Evolutionary conservation across 208 protist genomes (phyloP), one percentile per base, ranked within the genome.

Genomic region (Willaertia magna): DNA sequence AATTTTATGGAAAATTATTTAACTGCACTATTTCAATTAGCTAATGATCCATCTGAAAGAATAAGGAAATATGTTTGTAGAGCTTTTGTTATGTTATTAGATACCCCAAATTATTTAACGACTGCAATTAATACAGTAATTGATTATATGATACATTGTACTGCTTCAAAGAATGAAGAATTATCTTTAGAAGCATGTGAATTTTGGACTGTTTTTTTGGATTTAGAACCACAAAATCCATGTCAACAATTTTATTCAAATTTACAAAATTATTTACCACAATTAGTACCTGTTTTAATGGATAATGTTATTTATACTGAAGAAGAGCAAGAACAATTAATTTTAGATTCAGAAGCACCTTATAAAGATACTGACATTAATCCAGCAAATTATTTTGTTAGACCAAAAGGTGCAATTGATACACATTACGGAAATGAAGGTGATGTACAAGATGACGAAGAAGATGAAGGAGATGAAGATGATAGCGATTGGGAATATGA

Each of bases 391-490:
- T 83, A 46, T 26, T n/a, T 39, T 9, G 18, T 55, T 3, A 40
- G 20, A 40, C 46, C 43, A 49, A 83, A 83, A 42, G 34, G 26
- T 4, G 4, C 18, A 26, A 47, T 34, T 2, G 88, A 67, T 90
- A 4, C 93, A 96, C 51, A 93, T 94, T 39, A 94, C 96, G 75
- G 91, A 47, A 44, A 9, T 74, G 3, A 12, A 90, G 39, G 51
- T 46, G 22, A 51, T 86, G 67, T 49, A 76, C 44, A 20, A 39
- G 74, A 92, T 59, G 81, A 89, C 47, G 87, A 88, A 34, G 90
- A 90, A 34, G 90, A 93, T 14, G 93, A 92, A 9, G 91, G 92
- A 20, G 93, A 93, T 34, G 92, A 94, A 49, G 93, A 93, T 67
- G 92, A 94, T 18, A 18, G 43, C 22, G 67, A 90, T 43, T 74